Percentiles rank a stretch among this genome's conserved stretches.
Evolutionary conservation across 1,284 basidiomycete species (phyloP).

Genomic region (Vanrija humicola): DNA sequence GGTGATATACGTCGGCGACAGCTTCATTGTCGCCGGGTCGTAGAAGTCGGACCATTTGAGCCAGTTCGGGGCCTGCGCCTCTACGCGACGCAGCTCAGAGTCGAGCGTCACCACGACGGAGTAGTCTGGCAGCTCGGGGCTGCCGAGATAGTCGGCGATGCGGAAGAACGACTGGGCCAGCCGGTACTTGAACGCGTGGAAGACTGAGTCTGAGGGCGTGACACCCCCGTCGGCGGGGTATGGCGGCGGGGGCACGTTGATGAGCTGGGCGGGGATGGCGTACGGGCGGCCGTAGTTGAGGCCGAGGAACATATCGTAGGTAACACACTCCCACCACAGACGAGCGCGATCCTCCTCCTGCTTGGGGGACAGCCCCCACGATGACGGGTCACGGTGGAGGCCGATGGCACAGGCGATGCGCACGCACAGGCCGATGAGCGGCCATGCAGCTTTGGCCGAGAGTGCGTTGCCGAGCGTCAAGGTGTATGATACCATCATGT

Average conservation of each 20-base stretch:
- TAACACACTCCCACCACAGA: slow-evolving; percentile 22
- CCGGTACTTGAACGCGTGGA: slow-evolving; percentile 21
- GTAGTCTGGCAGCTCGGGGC: slow-evolving; percentile 20
- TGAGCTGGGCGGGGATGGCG: slow-evolving; percentile 18
- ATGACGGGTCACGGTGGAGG: slow-evolving; percentile 20
- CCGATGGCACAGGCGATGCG: slow-evolving; percentile 17
- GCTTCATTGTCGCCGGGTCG: slow-evolving; percentile 1
- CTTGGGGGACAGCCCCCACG: slow-evolving; percentile 19
- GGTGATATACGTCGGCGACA: slow-evolving; percentile 12
- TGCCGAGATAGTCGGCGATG: slow-evolving; percentile 20
- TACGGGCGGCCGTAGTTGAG: slow-evolving; percentile 31
- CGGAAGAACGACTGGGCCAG: slow-evolving; percentile 16
- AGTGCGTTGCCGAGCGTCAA: slow-evolving; percentile 18
- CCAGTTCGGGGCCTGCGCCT: slow-evolving; percentile 19
- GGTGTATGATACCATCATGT: slow-evolving; percentile 24
- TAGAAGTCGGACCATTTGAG: slow-evolving; percentile 18
- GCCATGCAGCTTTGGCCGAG: slow-evolving; percentile 18
- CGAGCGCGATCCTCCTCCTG: slow-evolving; percentile 14
- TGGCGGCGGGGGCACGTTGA: slow-evolving; percentile 13
- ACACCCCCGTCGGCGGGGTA: slow-evolving; percentile 8
- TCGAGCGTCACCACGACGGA: slow-evolving; percentile 20
- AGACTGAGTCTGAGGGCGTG: slow-evolving; percentile 12
- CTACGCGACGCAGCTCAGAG: slow-evolving; percentile 15
- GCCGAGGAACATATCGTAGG: slow-evolving; percentile 24
- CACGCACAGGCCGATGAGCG: slow-evolving; percentile 17